A percentile compares a stretch with the other conserved stretches of the same genome.
Evolutionary conservation across 78 protist species (phyloP).

Genomic region (Chrysochromulina parva): DNA sequence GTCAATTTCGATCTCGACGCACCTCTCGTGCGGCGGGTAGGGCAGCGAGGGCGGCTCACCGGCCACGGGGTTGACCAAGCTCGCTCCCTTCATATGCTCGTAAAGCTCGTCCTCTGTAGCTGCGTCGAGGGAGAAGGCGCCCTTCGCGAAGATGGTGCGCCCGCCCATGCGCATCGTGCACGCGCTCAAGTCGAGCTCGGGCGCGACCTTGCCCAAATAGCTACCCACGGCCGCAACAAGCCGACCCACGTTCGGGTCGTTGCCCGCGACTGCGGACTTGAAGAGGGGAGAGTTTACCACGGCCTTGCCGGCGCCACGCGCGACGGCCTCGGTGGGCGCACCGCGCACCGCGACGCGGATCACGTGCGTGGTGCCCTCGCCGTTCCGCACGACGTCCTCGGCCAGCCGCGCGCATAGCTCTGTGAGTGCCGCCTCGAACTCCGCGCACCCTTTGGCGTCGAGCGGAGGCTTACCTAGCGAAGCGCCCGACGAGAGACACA

Average conservation of each 20-base stretch:
- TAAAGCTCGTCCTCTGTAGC: not conserved
- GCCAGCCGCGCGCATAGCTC: not conserved
- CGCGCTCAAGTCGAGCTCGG: not conserved
- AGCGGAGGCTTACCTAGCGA: not conserved
- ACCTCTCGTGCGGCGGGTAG: not conserved
- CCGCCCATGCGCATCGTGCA: not conserved
- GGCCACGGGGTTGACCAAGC: not conserved
- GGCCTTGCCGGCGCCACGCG: conserved; percentile 15
- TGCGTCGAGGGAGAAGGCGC: not conserved
- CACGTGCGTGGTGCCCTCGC: conserved; percentile 13
- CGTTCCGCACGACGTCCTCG: not conserved
- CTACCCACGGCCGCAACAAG: not conserved
- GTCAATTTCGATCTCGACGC: not conserved
- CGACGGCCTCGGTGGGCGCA: not conserved
- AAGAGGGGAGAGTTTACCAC: not conserved
- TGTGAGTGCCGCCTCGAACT: not conserved
- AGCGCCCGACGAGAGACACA: not conserved
- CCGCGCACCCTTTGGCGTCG: not conserved
- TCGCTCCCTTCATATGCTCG: no score
- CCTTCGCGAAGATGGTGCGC: not conserved
- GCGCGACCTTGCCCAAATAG: not conserved
- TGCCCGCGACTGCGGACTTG: conserved; percentile 19
- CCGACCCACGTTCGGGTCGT: conserved; percentile 28
- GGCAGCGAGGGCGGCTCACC: not conserved
- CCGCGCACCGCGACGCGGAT: not conserved